Conservation (phyloP, 306 rosid genomes). For the Sesbania bispinosa region DNA sequence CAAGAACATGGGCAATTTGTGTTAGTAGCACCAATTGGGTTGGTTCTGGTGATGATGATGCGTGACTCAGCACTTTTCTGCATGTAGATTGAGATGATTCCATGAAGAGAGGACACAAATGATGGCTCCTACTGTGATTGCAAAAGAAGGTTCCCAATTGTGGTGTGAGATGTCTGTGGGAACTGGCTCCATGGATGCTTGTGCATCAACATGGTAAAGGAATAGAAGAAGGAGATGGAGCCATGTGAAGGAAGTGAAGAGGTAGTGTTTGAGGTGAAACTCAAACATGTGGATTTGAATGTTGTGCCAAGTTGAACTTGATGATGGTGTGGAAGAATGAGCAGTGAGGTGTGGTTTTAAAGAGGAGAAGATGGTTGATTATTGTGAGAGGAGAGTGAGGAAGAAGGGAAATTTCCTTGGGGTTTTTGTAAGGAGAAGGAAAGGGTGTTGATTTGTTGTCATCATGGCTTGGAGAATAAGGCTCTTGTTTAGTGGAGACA, state of each 20-base stretch:
- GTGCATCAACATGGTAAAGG: slow-evolving; percentile 27
- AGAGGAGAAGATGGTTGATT: neutral
- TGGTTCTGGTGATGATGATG: neutral
- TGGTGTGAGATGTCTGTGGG: slow-evolving; percentile 22
- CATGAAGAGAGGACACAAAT: slow-evolving; percentile 30
- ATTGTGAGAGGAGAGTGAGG: neutral
- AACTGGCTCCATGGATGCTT: slow-evolving; percentile 31
- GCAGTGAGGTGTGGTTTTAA: slow-evolving; percentile 3
- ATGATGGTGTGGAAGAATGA: no score
- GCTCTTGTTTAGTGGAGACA: slow-evolving; percentile 16
- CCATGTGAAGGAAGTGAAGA: neutral
- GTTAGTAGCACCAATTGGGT: neutral
- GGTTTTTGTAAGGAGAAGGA: neutral
- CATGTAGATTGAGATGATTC: slow-evolving; percentile 31
- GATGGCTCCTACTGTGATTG: slow-evolving; percentile 32
- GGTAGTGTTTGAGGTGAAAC: neutral
- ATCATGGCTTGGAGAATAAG: slow-evolving; percentile 8
- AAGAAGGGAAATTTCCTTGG: neutral
- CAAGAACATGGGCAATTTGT: slow-evolving; percentile 15
- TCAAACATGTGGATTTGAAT: slow-evolving; percentile 10
- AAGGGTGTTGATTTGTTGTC: neutral
- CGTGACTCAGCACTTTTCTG: slow-evolving; percentile 18
- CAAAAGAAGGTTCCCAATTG: slow-evolving; percentile 45
- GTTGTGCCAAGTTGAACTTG: neutral
- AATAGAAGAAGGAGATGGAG: neutral